Base-by-base conservation (phyloP, 78 protist genomes). In the Paratrimastix pyriformis region DNA sequence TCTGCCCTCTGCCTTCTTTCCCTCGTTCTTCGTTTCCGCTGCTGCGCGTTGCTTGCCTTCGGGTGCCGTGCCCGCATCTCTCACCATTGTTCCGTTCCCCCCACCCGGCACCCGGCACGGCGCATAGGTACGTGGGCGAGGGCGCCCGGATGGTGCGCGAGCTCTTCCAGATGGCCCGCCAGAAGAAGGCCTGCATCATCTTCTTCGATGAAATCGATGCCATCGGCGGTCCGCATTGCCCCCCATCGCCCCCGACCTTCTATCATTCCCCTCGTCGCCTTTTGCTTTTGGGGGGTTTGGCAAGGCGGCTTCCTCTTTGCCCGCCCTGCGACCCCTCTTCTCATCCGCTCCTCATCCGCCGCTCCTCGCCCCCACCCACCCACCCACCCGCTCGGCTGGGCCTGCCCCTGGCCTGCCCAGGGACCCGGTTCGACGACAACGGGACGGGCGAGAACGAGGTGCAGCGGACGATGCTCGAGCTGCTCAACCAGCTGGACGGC, bases 91-190 rank as follows among this genome's bases (percentile, higher is more conserved):
- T n/a, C n/a, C n/a, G n/a, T n/a, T n/a, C n/a, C n/a, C n/a, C n/a
- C n/a, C n/a, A n/a, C n/a, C n/a, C n/a, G n/a, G n/a, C n/a, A n/a
- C n/a, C n/a, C n/a, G n/a, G n/a, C n/a, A n/a, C n/a, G n/a, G n/a
- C n/a, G n/a, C n/a, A n/a, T n/a, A 3, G 74, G 29, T 60, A 74
- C 57, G 81, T 87, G 7, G 91, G 91, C 2, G 97, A 94, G 83
- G 99, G 99, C 13, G 99, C 99, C 26, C 74, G 99, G 15, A 93
- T 97, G 98, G 96, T 96, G 24, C 81, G 99, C 44, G 99, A 97
- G 69, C 74, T 97, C 13, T 95, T 97, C 83, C 94, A 94, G 73
- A 82, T 97, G 93, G 99, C 99, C 13, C 82, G 97, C 29, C 57
- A 87, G 24, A 91, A 91, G 87, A 93, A 93, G 81, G 97, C 98